Percentiles rank a stretch among this genome's conserved stretches.
Evolutionary conservation across 2,329 filamentous ascomycete species (phyloP).

Genomic region (Albophoma yamanashiensis): DNA sequence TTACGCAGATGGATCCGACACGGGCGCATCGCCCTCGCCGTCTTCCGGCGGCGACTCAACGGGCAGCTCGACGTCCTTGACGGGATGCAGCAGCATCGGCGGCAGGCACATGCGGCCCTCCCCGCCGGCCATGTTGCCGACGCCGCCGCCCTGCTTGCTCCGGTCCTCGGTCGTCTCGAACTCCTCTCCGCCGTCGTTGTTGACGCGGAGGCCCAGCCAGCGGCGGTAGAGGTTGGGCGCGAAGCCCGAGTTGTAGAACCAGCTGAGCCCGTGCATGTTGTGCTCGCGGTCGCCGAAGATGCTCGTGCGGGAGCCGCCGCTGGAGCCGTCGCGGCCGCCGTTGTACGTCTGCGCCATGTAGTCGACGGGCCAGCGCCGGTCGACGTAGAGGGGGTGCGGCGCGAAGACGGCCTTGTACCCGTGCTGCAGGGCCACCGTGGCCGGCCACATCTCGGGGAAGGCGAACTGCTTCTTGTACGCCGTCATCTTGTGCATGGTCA

Average conservation of each 20-base stretch:
- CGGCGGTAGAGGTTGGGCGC: slow-evolving; percentile 70
- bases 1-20: slow-evolving; percentile 36
- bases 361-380: slow-evolving; percentile 72
- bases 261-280: slow-evolving; percentile 77
- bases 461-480: slow-evolving; percentile 76
- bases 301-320: slow-evolving; percentile 60
- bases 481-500: slow-evolving; percentile 86
- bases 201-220: slow-evolving; percentile 76
- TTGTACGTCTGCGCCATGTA: slow-evolving; percentile 76
- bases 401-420: slow-evolving; percentile 87
- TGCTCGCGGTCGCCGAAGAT: slow-evolving; percentile 80
- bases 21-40: slow-evolving; percentile 16
- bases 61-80: slow-evolving; percentile 64
- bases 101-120: slow-evolving; percentile 87
- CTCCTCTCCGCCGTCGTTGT: slow-evolving; percentile 68
- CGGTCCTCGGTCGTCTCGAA: slow-evolving; percentile 52
- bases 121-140: slow-evolving; percentile 48
- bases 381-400: slow-evolving; percentile 80
- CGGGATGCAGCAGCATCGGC: slow-evolving; percentile 79
- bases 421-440: slow-evolving; percentile 78
- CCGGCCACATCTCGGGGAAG: slow-evolving; percentile 95
- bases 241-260: slow-evolving; percentile 87
- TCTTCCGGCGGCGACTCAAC: slow-evolving; percentile 44
- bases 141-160: slow-evolving; percentile 36
- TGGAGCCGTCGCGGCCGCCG: slow-evolving; percentile 61